Base-by-base conservation (phyloP, 176 grass and related monocot genomes). In the Bromus sterilis region DNA sequence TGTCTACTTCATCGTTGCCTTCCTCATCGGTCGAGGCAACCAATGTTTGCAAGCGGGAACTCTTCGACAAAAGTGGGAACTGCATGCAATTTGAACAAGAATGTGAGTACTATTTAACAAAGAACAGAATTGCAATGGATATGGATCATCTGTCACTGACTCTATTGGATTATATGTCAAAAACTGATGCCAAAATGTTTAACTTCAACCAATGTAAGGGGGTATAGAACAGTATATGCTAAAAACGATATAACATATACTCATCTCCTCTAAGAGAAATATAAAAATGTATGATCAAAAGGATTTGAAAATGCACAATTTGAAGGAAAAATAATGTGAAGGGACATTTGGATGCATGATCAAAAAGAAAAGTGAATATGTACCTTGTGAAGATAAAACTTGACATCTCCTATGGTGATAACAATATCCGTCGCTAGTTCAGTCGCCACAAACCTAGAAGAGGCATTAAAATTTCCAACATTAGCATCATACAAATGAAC, bases 321-420 rank as follows among this genome's bases (percentile, higher is more conserved):
- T 59, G 24, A 71, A 42, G 34, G 25, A 71, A 71, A 70, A 71
- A 12, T 71, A 32, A 6, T 14, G 15, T 8, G 33, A 30, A 56
- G 0, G 24, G 42, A 10, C 40, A 71, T 71, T 28, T 43, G 67
- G 28, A 43, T 0, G 12, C 67, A 15, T 29, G 16, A 44, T 72
- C 4, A 51, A 5, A 11, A 32, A 16, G 14, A 67, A 43, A 39
- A 23, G 4, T 64, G 26, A 65, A 8, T 7, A 21, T 51, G 58
- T 87, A 99, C 96, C 96, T 95, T 93, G 76, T 99, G 96, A 66
- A 99, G 93, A 86, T 91, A 91, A 88, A 99, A 99, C 67, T 93
- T 95, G 46, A 88, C 85, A 75, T 95, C 96, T 59, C 91, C 91
- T 41, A 99, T 87, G 62, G 82, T 93, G 63, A 99, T 84, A 70